These are phyloP conservation scores for peach (Prunus persica) DNA, from an alignment of 306 rosid genomes.

Conservation along the genomic window DNA sequence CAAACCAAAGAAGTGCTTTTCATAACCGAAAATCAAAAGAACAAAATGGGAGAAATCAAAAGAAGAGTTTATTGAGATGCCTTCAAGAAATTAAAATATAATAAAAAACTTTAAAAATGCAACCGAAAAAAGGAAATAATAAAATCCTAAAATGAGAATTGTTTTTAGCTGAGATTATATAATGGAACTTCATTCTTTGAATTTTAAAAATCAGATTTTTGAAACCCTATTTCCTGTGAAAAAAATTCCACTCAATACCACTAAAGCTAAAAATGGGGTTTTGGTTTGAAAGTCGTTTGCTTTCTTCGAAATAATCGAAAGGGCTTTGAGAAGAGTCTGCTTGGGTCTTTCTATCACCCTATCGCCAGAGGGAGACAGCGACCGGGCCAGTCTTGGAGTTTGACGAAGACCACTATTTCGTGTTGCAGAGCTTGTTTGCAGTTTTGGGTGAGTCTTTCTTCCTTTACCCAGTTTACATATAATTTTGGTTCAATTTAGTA, in stretches of 20 bases:
- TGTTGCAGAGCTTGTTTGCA: not conserved
- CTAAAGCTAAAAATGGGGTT: not conserved
- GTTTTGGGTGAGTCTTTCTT: slow-evolving; percentile 8
- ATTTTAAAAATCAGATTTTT: not conserved
- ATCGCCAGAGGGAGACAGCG: not conserved
- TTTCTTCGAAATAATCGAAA: not conserved
- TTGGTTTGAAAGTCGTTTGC: not conserved
- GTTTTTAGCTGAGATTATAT: no score
- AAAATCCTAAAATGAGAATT: no score
- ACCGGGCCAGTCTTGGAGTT: not conserved
- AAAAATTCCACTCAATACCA: not conserved
- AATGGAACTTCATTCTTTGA: no score
- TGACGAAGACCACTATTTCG: not conserved
- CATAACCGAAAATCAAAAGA: not conserved
- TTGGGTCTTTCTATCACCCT: not conserved
- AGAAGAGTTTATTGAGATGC: not conserved
- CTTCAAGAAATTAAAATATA: not conserved
- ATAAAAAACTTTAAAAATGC: not conserved
- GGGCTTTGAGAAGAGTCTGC: not conserved
- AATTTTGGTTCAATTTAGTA: not conserved
- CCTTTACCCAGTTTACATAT: not conserved
- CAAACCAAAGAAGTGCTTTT: not conserved
- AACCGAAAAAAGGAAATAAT: not conserved
- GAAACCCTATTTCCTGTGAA: not conserved
- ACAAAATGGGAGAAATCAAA: not conserved